These are phyloP conservation scores for Hypoxylon perforatum DNA, from an alignment of 495 filamentous ascomycete genomes.

Conservation along the genomic window DNA sequence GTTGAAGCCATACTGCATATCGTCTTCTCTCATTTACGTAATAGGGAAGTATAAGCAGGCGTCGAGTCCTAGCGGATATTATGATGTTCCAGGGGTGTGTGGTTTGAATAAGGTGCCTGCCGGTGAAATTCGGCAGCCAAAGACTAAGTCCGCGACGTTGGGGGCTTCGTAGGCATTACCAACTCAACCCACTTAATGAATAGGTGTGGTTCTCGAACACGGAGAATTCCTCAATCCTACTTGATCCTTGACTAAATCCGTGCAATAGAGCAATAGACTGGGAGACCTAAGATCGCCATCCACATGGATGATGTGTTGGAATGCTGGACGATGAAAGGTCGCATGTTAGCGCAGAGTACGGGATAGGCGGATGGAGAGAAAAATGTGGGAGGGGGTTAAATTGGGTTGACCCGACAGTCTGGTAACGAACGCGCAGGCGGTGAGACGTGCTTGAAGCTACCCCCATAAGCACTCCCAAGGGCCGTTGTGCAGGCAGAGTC, in stretches of 20 bases:
- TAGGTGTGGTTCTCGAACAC: slow-evolving; percentile 11
- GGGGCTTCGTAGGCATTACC: slow-evolving; percentile 8
- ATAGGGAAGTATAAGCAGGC: slow-evolving; percentile 15
- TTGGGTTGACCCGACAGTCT: slow-evolving; percentile 37
- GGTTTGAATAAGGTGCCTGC: slow-evolving; percentile 9
- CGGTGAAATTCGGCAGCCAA: slow-evolving; percentile 4
- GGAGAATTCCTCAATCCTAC: slow-evolving; percentile 13
- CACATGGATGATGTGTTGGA: slow-evolving; percentile 15
- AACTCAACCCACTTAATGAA: neutral
- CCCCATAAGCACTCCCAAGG: slow-evolving; percentile 6
- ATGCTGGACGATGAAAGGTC: slow-evolving; percentile 12
- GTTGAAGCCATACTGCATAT: neutral
- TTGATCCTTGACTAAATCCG: slow-evolving; percentile 20
- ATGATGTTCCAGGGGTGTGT: slow-evolving; percentile 1
- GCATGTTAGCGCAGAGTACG: slow-evolving; percentile 20
- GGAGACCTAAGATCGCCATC: neutral
- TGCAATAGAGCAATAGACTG: neutral
- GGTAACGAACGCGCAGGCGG: slow-evolving; percentile 38
- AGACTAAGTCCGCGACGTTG: slow-evolving; percentile 6
- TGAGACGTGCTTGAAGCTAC: slow-evolving; percentile 27
- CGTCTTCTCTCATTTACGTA: slow-evolving; percentile 27
- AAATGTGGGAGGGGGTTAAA: slow-evolving; percentile 27
- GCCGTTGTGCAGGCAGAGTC: slow-evolving; percentile 3
- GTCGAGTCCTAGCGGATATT: neutral
- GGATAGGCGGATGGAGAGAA: slow-evolving; percentile 30